phyloP scores from a whole-genome alignment of 2,329 filamentous ascomycete genomes.

The Clarireedia paspali region DNA sequence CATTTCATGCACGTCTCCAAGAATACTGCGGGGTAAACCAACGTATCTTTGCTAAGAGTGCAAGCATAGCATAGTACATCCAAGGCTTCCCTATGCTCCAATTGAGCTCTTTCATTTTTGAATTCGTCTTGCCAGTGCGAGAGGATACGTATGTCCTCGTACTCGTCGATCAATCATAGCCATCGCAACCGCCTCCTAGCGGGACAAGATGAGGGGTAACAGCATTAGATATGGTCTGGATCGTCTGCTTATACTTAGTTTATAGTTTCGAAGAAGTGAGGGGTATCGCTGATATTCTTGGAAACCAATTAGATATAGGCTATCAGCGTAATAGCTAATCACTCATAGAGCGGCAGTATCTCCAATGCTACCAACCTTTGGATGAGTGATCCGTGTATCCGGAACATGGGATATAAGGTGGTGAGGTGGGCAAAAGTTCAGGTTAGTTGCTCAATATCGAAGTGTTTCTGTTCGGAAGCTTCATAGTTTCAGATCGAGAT shows the following conservation, averaged over 20 bases:
- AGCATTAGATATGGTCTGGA: background rate
- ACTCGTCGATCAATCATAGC: constrained; percentile 3
- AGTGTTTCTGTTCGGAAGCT: background rate
- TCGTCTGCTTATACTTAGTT: background rate
- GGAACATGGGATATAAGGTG: background rate
- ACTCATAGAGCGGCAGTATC: background rate
- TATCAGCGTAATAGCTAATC: background rate
- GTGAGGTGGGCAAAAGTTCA: background rate
- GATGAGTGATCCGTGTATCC: background rate
- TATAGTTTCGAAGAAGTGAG: background rate
- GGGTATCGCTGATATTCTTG: background rate
- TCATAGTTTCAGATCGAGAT: background rate
- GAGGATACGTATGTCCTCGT: background rate
- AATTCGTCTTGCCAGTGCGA: background rate
- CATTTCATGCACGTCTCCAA: too few relatives aligned
- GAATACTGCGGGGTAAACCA: background rate
- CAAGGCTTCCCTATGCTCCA: background rate
- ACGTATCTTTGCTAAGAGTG: background rate
- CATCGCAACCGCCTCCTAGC: background rate
- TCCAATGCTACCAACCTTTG: background rate
- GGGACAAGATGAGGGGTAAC: constrained; percentile 7
- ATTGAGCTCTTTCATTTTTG: background rate
- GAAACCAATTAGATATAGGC: background rate
- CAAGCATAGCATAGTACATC: background rate
- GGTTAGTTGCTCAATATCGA: background rate